Evolutionary conservation across 495 filamentous ascomycete genomes (phyloP), one percentile per base, ranked within the genome.

Genomic region (Corynascus novoguineensis): DNA sequence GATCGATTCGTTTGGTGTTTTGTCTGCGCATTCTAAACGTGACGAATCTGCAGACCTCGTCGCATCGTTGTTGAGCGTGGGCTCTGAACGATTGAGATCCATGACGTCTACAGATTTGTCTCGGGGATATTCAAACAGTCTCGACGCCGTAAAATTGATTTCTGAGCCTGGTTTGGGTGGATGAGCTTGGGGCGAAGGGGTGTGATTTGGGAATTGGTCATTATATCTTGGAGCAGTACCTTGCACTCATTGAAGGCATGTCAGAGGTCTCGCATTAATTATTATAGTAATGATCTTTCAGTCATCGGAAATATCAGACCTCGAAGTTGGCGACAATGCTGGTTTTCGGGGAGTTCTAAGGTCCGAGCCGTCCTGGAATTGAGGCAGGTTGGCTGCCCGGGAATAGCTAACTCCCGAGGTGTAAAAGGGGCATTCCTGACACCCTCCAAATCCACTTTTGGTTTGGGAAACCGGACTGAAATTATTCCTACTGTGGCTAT

Each of bases 361-460:
- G 0, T n/a, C 34, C 50, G 50, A 31, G 35, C 10, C 6, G 11
- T 28, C 2, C 4, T 11, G 25, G n/a, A n/a, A n/a, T n/a, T n/a
- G n/a, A n/a, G n/a, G n/a, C n/a, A n/a, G n/a, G n/a, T n/a, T 9
- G 50, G 10, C 5, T 11, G 35, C 9, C 31, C 50, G 50, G 50
- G 50, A n/a, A 37, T 41, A 52, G 50, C 50, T 52, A 52, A 52
- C 6, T 11, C 24, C 50, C 50, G 50, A 52, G 15, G 14, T 19
- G 29, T 8, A 35, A 12, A 35, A 53, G 57, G 40, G 73, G 73
- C 71, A 2, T n/a, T 5, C 2, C 5, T n/a, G 5, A 41, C 4
- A 5, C 7, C 38, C n/a, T n/a, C n/a, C n/a, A n/a, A n/a, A n/a
- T n/a, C n/a, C n/a, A n/a, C n/a, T n/a, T n/a, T n/a, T n/a, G n/a